Conservation (phyloP, 495 filamentous ascomycete genomes). For the Xylaria sp. region DNA sequence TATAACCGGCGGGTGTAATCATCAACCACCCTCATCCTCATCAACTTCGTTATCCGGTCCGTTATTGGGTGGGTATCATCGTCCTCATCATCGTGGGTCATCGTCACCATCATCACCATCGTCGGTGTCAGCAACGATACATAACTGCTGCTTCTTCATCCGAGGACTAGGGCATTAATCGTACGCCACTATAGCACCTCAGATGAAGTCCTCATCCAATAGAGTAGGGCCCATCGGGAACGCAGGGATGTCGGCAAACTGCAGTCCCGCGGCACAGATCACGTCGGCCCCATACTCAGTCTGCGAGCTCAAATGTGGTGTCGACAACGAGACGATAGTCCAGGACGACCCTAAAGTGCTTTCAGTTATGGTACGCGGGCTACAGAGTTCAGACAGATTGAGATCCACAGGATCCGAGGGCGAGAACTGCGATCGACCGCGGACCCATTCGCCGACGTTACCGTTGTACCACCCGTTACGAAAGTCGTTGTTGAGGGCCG, state of each 20-base stretch:
- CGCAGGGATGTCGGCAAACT: slow-evolving; percentile 26
- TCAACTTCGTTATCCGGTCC: slow-evolving; percentile 10
- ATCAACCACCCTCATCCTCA: neutral
- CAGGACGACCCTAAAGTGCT: slow-evolving; percentile 26
- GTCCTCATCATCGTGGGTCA: slow-evolving; percentile 6
- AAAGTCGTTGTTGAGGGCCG: slow-evolving; percentile 25
- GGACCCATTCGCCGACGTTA: slow-evolving; percentile 29
- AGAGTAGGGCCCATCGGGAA: slow-evolving; percentile 1
- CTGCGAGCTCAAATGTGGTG: neutral
- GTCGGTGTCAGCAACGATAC: neutral
- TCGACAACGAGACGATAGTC: slow-evolving; percentile 10
- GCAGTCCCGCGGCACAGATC: slow-evolving; percentile 28
- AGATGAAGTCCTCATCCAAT: slow-evolving; percentile 13
- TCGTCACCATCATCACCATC: neutral
- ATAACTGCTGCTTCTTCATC: neutral
- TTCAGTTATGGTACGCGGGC: slow-evolving; percentile 17
- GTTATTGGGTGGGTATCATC: neutral
- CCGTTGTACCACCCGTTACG: slow-evolving; percentile 10
- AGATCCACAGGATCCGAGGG: slow-evolving; percentile 14
- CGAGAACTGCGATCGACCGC: slow-evolving; percentile 13
- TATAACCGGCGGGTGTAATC: neutral
- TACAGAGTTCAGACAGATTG: slow-evolving; percentile 15
- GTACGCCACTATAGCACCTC: neutral
- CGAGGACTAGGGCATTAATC: neutral
- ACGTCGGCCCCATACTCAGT: slow-evolving; percentile 7